phyloP scores from a whole-genome alignment of 441 rosid species.

The Pelargonium citronellum region DNA sequence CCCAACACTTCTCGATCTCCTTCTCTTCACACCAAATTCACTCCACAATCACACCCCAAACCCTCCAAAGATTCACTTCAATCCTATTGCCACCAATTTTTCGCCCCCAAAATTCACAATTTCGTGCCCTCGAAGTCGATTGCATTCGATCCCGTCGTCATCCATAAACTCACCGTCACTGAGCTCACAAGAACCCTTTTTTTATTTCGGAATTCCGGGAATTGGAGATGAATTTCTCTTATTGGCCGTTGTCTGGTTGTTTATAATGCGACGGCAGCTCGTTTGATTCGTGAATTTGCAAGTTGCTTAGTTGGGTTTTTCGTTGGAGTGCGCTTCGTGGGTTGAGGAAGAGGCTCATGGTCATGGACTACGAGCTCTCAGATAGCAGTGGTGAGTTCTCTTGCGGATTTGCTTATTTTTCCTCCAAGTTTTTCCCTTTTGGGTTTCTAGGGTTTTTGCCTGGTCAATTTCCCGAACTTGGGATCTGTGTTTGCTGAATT shows the following conservation, averaged over 20 bases:
- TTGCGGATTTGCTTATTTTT: background rate
- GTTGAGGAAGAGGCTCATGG: slow-evolving; percentile 37
- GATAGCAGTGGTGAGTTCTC: slow-evolving; percentile 78
- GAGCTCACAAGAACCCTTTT: background rate
- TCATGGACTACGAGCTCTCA: slow-evolving; percentile 60
- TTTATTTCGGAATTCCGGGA: background rate
- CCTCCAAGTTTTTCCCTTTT: background rate
- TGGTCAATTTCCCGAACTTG: background rate
- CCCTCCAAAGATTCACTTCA: background rate
- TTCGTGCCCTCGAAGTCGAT: background rate
- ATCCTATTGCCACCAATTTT: background rate
- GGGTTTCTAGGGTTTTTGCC: slow-evolving; percentile 13
- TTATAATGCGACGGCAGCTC: background rate
- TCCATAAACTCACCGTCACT: background rate
- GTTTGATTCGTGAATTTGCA: background rate
- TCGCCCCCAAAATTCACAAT: background rate
- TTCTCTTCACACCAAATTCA: background rate
- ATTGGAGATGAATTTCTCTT: background rate
- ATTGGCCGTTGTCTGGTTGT: background rate
- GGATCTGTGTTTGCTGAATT: background rate
- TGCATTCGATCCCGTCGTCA: background rate
- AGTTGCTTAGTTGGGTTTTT: slow-evolving; percentile 4
- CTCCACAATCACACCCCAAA: background rate
- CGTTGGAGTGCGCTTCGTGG: slow-evolving; percentile 4
- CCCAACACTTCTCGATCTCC: slow-evolving; percentile 9